Evolutionary conservation across 352 stramenopile genomes (phyloP), one percentile per base, ranked within the genome.

Genomic region (Phytophthora melonis): DNA sequence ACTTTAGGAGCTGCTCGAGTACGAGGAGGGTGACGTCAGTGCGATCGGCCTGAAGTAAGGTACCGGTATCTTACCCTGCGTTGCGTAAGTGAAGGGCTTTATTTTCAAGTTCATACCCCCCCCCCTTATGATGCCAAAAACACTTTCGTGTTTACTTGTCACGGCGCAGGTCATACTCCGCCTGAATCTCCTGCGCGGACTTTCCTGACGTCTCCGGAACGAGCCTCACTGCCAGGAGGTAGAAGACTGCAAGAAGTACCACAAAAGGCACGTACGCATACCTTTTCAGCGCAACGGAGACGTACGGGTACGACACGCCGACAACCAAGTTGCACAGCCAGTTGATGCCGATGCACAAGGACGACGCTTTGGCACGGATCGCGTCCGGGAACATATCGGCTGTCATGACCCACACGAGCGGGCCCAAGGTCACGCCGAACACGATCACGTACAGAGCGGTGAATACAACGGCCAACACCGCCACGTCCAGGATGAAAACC

Each of bases 261-360:
- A 70, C 55, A 34, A 65, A 65, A 36, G 64, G 55, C 5, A 70
- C 55, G 21, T 60, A 70, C 2, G 55, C 41, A 7, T 53, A 53
- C 53, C 50, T 47, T 23, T 34, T 25, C 6, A 70, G 43, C 30
- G 25, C 43, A 34, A 45, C 43, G 3, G 43, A 65, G 7, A 57
- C 27, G 43, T 65, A 66, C 43, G 59, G 43, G 45, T 57, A 66
- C 5, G 59, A 58, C 16, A 66, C 45, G 11, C 59, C 59, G 11
- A 66, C 43, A 30, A 66, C 49, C 4, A 66, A 23, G 43, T 57
- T 66, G 45, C 27, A 66, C 18, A 58, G 19, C 23, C 59, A 66
- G 16, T 66, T 66, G 59, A 66, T 66, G 27, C 59, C 59, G 14
- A 66, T 66, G 45, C 59, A 66, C 34, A 65, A 30, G 14, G 58